These are phyloP conservation scores for Leishmania arabica DNA, from an alignment of 208 protist species.

Conservation along the genomic window DNA sequence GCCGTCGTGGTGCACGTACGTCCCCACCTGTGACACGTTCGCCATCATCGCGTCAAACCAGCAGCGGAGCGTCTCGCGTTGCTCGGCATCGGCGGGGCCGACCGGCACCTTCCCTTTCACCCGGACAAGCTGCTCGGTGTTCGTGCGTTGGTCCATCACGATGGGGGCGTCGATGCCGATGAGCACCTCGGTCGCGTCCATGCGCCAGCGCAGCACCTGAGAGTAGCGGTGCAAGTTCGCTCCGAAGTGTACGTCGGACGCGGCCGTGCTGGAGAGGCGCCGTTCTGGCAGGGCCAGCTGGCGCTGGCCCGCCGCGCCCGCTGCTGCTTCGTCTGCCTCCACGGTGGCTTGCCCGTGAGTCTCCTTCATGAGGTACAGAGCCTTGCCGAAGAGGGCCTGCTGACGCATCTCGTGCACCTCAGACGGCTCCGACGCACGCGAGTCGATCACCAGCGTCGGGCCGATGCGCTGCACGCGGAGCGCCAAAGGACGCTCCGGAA, in stretches of 20 bases:
- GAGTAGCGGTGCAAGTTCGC: conserved; percentile 49
- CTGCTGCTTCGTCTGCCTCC: conserved; percentile 2
- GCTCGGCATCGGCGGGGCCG: conserved; percentile 32
- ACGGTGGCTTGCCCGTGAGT: conserved; percentile 16
- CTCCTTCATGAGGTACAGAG: conserved; percentile 74
- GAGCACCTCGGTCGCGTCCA: conserved; percentile 70
- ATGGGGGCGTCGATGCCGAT: conserved; percentile 85
- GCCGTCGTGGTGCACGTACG: conserved; percentile 80
- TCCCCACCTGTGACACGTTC: conserved; percentile 75
- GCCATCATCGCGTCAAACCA: conserved; percentile 89
- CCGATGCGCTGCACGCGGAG: conserved; percentile 67
- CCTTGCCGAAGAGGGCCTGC: conserved; percentile 72
- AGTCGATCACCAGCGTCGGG: conserved; percentile 69
- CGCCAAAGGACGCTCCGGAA: conserved; percentile 48
- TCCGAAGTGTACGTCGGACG: conserved; percentile 21
- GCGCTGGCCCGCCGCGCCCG: conserved; percentile 11
- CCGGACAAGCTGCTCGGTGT: conserved; percentile 68
- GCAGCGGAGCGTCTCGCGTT: conserved; percentile 58
- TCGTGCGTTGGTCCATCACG: conserved; percentile 60
- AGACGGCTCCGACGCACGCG: conserved; percentile 36
- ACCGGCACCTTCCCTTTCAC: conserved; percentile 39
- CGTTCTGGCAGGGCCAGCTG: conserved; percentile 17
- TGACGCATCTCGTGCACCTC: conserved; percentile 59
- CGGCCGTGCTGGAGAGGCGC: conserved; percentile 22
- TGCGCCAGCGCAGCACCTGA: conserved; percentile 74